These are phyloP conservation scores for Tolypocladium capitatum DNA, from an alignment of 2,329 filamentous ascomycete genomes.

Conservation along the genomic window DNA sequence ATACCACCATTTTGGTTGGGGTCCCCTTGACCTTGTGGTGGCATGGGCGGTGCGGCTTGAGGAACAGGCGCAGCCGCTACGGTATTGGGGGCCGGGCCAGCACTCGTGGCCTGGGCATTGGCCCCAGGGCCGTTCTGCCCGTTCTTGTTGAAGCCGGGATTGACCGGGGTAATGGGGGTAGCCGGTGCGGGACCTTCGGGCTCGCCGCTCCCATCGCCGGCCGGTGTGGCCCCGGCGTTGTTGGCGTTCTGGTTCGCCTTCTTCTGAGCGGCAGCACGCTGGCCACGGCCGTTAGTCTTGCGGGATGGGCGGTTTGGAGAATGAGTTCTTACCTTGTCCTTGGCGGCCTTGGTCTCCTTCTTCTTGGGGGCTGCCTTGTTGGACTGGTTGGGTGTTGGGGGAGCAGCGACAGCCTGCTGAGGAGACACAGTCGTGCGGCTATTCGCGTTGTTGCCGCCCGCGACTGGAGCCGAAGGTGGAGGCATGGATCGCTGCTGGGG, in stretches of 20 bases:
- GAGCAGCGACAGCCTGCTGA: conserved; percentile 50
- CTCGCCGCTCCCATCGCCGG: conserved; percentile 41
- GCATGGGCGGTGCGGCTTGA: conserved; percentile 27
- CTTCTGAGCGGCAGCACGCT: conserved; percentile 45
- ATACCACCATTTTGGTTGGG: conserved; percentile 30
- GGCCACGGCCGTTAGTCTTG: conserved; percentile 10
- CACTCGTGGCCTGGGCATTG: conserved; percentile 13
- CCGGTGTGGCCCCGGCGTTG: conserved; percentile 37
- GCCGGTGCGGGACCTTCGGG: conserved; percentile 46
- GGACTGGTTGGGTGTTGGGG: conserved; percentile 61
- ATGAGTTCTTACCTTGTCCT: conserved; percentile 47
- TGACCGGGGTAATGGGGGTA: conserved; percentile 50
- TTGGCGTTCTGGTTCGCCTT: conserved; percentile 45
- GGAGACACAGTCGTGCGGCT: conserved; percentile 46
- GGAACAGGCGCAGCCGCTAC: conserved; percentile 18
- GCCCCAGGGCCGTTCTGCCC: conserved; percentile 14
- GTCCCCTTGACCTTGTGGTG: conserved; percentile 33
- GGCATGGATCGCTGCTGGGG: conserved; percentile 63
- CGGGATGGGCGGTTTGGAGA: background rate
- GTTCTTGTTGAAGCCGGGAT: conserved; percentile 30
- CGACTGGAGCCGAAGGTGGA: conserved; percentile 47
- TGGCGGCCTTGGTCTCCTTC: conserved; percentile 53
- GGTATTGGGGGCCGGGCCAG: conserved; percentile 16
- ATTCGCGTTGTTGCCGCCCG: conserved; percentile 33
- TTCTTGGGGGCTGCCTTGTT: conserved; percentile 69